These are phyloP conservation scores for Dendrostoma leiphaemia DNA, from an alignment of 2,329 filamentous ascomycete genomes.

Conservation along the genomic window DNA sequence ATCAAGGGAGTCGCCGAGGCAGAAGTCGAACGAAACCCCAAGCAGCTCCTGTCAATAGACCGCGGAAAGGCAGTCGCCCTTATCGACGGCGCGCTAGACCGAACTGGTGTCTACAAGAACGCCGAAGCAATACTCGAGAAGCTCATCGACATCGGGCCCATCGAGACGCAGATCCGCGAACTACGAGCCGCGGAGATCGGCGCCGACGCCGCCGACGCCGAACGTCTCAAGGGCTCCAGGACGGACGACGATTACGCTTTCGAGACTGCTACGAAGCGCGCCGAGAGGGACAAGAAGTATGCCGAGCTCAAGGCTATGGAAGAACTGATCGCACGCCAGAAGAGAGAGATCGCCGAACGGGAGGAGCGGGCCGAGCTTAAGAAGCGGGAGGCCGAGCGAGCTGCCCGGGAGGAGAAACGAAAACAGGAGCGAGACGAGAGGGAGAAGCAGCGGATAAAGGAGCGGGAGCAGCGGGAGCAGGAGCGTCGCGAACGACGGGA, in stretches of 20 bases:
- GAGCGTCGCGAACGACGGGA: slow-evolving; percentile 43
- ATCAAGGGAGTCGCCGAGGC: slow-evolving; percentile 69
- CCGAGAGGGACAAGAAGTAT: slow-evolving; percentile 60
- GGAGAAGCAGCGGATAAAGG: slow-evolving; percentile 40
- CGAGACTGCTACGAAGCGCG: slow-evolving; percentile 60
- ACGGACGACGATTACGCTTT: slow-evolving; percentile 72
- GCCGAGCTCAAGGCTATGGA: slow-evolving; percentile 59
- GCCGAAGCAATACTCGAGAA: slow-evolving; percentile 66
- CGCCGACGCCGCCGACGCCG: slow-evolving; percentile 63
- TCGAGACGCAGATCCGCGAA: slow-evolving; percentile 68
- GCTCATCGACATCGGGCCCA: slow-evolving; percentile 66
- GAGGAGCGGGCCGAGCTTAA: slow-evolving; percentile 39
- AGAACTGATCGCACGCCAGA: slow-evolving; percentile 59
- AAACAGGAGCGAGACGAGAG: slow-evolving; percentile 35
- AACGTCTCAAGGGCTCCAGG: slow-evolving; percentile 64
- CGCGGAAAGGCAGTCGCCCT: slow-evolving; percentile 71
- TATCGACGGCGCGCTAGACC: slow-evolving; percentile 75
- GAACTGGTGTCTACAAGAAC: slow-evolving; percentile 71
- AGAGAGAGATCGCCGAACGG: slow-evolving; percentile 53
- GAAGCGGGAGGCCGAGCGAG: slow-evolving; percentile 32
- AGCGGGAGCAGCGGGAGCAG: slow-evolving; percentile 39
- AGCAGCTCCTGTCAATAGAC: slow-evolving; percentile 69
- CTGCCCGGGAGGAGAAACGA: slow-evolving; percentile 30
- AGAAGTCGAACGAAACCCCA: slow-evolving; percentile 73
- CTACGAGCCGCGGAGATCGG: slow-evolving; percentile 68